Evolutionary conservation across 2,329 filamentous ascomycete species (phyloP).

Genomic region (Claviceps pusilla): DNA sequence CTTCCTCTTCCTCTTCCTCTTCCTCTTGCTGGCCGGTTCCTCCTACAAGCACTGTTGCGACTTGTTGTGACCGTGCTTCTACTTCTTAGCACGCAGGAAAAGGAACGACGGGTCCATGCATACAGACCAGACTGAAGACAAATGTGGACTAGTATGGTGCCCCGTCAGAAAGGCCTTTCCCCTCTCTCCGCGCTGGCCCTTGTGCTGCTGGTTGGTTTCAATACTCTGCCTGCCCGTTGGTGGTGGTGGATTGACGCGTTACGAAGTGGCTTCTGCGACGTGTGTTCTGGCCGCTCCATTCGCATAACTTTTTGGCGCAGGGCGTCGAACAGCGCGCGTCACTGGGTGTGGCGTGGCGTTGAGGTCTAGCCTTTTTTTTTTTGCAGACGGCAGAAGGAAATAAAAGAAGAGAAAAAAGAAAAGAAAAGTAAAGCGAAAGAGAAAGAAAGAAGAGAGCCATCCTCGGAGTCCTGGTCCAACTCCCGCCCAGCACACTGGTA

Average conservation of each 20-base stretch:
- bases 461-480: not conserved
- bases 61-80: no score
- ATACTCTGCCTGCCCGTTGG: not conserved
- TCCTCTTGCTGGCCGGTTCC: no score
- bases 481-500: not conserved
- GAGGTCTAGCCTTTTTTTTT: not conserved
- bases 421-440: no score
- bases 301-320: not conserved
- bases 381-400: not conserved
- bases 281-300: not conserved
- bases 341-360: constrained; percentile 1
- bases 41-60: no score
- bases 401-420: not conserved
- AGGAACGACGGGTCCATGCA: not conserved
- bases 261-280: not conserved
- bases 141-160: not conserved
- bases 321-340: not conserved
- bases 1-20: no score
- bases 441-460: no score
- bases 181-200: not conserved
- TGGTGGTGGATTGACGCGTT: not conserved
- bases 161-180: not conserved
- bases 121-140: no score
- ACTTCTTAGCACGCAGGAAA: not conserved
- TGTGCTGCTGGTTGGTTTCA: not conserved